These are phyloP conservation scores for Dipteronia dyeriana DNA, from an alignment of 345 rosid species.

Conservation along the genomic window DNA sequence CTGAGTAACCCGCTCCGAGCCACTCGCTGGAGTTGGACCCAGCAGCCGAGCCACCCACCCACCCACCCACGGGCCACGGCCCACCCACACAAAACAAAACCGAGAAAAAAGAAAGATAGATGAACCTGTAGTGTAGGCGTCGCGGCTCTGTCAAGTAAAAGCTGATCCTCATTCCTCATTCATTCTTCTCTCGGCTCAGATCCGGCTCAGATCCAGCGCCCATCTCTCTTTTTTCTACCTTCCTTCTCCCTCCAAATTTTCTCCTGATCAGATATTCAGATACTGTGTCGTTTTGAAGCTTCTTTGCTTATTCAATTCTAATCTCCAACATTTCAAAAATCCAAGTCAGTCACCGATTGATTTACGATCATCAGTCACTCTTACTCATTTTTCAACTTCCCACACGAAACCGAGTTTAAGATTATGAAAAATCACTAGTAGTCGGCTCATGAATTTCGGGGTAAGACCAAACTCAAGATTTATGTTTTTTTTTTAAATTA, in stretches of 20 bases:
- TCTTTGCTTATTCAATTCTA: background rate
- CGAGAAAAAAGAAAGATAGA: background rate
- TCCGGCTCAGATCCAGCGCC: slow-evolving; percentile 39
- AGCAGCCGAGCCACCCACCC: slow-evolving; percentile 45
- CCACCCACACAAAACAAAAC: background rate
- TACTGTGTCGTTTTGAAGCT: background rate
- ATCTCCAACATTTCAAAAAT: background rate
- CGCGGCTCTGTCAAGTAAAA: slow-evolving; percentile 32
- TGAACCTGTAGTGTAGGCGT: slow-evolving; percentile 8
- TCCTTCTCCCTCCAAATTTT: slow-evolving; percentile 16
- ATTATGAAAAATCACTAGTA: background rate
- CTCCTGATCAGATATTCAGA: background rate
- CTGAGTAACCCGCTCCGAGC: slow-evolving; percentile 28
- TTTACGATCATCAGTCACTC: slow-evolving; percentile 6
- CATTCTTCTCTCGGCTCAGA: slow-evolving; percentile 53
- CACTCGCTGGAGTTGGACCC: slow-evolving; percentile 26
- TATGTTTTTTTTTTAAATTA: background rate
- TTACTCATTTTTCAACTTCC: background rate
- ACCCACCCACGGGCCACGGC: slow-evolving; percentile 15
- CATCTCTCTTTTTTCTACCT: slow-evolving; percentile 24
- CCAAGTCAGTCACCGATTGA: background rate
- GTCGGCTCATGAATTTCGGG: slow-evolving; percentile 24
- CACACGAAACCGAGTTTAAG: background rate
- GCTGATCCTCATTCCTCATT: slow-evolving; percentile 18
- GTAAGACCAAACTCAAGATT: slow-evolving; percentile 13